Percentiles rank a stretch among this genome's conserved stretches.
Evolutionary conservation across 768 basidiomycete species (phyloP).

Genomic region (Infundibulicybe gibba): DNA sequence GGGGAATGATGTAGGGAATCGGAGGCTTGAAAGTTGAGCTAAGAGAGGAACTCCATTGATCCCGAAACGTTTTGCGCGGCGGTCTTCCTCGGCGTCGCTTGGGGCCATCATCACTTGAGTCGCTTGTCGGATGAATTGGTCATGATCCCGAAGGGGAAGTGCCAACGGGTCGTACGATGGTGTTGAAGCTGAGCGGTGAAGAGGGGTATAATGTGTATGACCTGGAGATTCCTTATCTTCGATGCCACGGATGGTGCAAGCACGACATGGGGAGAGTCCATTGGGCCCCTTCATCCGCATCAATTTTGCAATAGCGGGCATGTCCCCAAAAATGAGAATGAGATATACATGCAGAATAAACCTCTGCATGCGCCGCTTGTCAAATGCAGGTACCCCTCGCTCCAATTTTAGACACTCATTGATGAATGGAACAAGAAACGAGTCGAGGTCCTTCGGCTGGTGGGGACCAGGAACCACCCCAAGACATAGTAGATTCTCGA

Average conservation of each 20-base stretch:
- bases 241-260: conserved; percentile 31
- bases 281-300: conserved; percentile 41
- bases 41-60: conserved; percentile 31
- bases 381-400: conserved; percentile 22
- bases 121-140: conserved; percentile 13
- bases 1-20: conserved; percentile 35
- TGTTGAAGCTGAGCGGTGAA: conserved; percentile 2
- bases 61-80: conserved; percentile 20
- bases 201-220: conserved; percentile 19
- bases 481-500: no score
- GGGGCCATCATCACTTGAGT: no score
- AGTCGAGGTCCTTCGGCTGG: no score
- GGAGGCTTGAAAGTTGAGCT: conserved; percentile 21
- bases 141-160: conserved; percentile 25
- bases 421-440: no score
- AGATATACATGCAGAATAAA: no score
- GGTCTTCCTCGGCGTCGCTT: no score
- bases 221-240: conserved; percentile 2
- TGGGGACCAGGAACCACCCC: no score
- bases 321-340: conserved; percentile 26
- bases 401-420: no score
- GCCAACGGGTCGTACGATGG: conserved; percentile 12
- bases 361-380: conserved; percentile 19
- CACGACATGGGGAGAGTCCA: conserved; percentile 26
- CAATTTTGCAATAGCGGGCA: conserved; percentile 3